Evolutionary conservation across 1,139 yeast species (phyloP), one percentile per base, ranked within the genome.

Genomic region (Arxiozyma slooffiae): DNA sequence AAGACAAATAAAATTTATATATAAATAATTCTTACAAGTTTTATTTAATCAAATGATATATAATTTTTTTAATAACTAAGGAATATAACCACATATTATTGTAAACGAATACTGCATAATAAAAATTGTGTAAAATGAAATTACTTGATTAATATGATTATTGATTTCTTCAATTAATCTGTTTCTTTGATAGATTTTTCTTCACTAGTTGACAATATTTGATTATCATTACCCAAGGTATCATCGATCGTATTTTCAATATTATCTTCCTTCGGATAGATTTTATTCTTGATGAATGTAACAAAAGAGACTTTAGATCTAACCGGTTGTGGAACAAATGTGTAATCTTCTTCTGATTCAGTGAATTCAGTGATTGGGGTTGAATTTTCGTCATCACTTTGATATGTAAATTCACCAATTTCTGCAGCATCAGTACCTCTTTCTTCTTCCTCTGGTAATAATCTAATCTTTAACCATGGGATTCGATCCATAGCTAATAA

Each of bases 361-460:
- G 95, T 94, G 59, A 88, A 85, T 74, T 87, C 88, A 26, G 30
- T 21, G 36, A 9, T 7, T 24, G 36, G 44, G 39, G 90, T 81
- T 61, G 80, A 75, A 70, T 90, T 97, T 48, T 81, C 85, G 62
- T 77, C 78, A 70, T 82, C 83, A 46, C 87, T 84, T 62, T 77
- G 78, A 70, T 82, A 83, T 44, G 88, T 84, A 67, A 77, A 82
- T 69, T 89, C 96, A 61, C 96, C 94, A 59, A 88, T 86, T 74
- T 87, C 88, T 39, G 92, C 82, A 60, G 81, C 75, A 70, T 90
- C 97, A 47, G 95, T 85, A 57, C 97, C 98, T 60, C 82, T 65
- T 60, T 82, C 79, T 72, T 92, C 97, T 65, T 89, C 96, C 60
- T 90, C 96, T 66, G 86, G 89, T 58, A 82, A 79, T 67, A 89